phyloP scores from a whole-genome alignment of 2,329 filamentous ascomycete species.

The Penicillium sp. region DNA sequence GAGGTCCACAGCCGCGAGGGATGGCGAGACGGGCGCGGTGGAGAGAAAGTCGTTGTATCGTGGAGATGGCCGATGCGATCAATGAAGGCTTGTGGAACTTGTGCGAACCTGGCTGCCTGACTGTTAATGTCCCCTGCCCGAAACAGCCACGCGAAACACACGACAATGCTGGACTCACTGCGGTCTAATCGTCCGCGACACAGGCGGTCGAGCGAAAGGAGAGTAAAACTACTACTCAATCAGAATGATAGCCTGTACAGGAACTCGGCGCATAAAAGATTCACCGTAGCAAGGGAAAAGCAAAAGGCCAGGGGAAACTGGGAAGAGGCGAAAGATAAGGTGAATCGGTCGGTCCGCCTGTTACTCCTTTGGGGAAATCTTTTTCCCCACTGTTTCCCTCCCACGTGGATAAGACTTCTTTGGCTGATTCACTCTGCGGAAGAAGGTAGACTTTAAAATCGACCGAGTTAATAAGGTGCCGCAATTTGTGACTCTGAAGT shows the following conservation, averaged over 20 bases:
- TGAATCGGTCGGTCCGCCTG: not conserved
- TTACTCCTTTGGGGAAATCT: not conserved
- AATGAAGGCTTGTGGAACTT: slow-evolving; percentile 12
- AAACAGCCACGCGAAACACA: slow-evolving; percentile 12
- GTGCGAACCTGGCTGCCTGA: slow-evolving; percentile 11
- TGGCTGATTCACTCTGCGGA: not conserved
- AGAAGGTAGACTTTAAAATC: no score
- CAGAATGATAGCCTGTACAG: not conserved
- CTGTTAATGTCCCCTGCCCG: slow-evolving; percentile 13
- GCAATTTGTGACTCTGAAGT: no score
- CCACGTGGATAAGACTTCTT: not conserved
- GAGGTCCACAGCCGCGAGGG: not conserved
- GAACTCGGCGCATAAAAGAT: not conserved
- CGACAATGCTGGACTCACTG: not conserved
- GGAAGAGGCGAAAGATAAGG: slow-evolving; percentile 8
- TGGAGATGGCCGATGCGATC: slow-evolving; percentile 1
- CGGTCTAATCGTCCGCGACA: slow-evolving; percentile 1
- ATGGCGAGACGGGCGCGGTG: not conserved
- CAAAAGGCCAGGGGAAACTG: not conserved
- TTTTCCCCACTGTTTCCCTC: not conserved
- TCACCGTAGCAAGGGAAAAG: not conserved
- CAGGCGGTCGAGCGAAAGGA: not conserved
- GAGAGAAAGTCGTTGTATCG: not conserved
- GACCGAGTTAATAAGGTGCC: no score
- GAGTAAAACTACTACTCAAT: not conserved